phyloP scores from a whole-genome alignment of 371 early-diverging fungal species.

The Amoeboaphelidium protococcarum region DNA sequence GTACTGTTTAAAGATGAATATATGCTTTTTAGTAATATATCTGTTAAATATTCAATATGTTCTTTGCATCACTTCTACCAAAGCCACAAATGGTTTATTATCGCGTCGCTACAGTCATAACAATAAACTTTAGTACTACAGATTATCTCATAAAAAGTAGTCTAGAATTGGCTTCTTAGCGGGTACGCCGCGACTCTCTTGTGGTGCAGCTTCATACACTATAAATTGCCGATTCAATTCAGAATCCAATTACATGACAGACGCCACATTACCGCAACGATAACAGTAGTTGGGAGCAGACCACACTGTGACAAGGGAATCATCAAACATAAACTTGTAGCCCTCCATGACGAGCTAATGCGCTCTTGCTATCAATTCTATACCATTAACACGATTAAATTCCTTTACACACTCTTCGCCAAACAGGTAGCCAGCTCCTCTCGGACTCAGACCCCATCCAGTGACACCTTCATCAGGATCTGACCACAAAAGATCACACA shows the following conservation, averaged over 20 bases:
- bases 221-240: slow-evolving; percentile 50
- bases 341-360: slow-evolving; percentile 99
- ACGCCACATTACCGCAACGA: slow-evolving; percentile 90
- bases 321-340: slow-evolving; percentile 77
- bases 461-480: slow-evolving; percentile 90
- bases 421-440: slow-evolving; percentile 96
- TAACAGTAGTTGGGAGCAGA: slow-evolving; percentile 99
- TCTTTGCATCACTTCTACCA: too few species aligned
- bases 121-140: too few species aligned
- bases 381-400: slow-evolving; percentile 49
- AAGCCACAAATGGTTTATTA: too few species aligned
- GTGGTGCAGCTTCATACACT: slow-evolving; percentile 61
- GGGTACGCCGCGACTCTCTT: slow-evolving; percentile 41
- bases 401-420: slow-evolving; percentile 65
- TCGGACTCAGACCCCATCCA: slow-evolving; percentile 90
- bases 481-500: slow-evolving; percentile 98
- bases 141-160: slow-evolving; percentile 79
- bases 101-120: too few species aligned
- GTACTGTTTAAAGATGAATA: too few species aligned
- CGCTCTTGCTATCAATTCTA: slow-evolving; percentile 86
- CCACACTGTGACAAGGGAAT: slow-evolving; percentile 94
- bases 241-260: slow-evolving; percentile 88
- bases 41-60: too few species aligned
- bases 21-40: too few species aligned
- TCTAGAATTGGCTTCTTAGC: slow-evolving; percentile 61